These are phyloP conservation scores for Cercospora sp. DNA, from an alignment of 2,329 filamentous ascomycete genomes.

Conservation along the genomic window DNA sequence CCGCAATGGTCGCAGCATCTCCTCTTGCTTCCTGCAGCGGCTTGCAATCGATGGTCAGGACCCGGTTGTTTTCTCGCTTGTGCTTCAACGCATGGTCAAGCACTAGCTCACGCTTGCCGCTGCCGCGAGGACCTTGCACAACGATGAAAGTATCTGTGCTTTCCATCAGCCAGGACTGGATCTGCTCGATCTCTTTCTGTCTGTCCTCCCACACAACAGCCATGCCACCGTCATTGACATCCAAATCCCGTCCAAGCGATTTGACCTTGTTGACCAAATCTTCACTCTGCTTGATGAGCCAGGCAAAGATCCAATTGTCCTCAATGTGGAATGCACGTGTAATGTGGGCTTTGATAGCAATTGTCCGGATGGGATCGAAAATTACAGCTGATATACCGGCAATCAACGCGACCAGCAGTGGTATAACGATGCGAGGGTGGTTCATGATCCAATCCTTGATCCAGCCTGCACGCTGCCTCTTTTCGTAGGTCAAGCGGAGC, in stretches of 20 bases:
- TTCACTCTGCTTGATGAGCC: constrained; percentile 73
- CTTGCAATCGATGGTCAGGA: constrained; percentile 88
- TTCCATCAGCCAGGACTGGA: constrained; percentile 84
- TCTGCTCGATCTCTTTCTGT: constrained; percentile 75
- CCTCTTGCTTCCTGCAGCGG: constrained; percentile 87
- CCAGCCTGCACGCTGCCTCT: constrained; percentile 72
- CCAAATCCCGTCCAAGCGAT: constrained; percentile 38
- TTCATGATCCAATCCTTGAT: constrained; percentile 83
- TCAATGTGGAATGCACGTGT: constrained; percentile 73
- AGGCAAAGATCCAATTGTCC: constrained; percentile 72
- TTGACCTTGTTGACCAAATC: constrained; percentile 60
- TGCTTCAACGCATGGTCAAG: constrained; percentile 78
- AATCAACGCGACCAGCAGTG: constrained; percentile 74
- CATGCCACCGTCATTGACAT: constrained; percentile 66
- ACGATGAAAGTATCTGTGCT: constrained; percentile 91
- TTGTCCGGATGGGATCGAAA: constrained; percentile 92
- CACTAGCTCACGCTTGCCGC: constrained; percentile 85
- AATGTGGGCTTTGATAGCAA: constrained; percentile 87
- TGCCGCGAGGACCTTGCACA: constrained; percentile 86
- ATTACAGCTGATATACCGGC: constrained; percentile 82
- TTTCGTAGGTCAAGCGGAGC: constrained; percentile 81
- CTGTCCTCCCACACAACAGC: constrained; percentile 86
- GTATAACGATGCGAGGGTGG: constrained; percentile 87
- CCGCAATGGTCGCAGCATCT: constrained; percentile 80
- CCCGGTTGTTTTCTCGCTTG: constrained; percentile 61